Conservation (phyloP, 306 rosid genomes). For the Trifolium fragiferum region DNA sequence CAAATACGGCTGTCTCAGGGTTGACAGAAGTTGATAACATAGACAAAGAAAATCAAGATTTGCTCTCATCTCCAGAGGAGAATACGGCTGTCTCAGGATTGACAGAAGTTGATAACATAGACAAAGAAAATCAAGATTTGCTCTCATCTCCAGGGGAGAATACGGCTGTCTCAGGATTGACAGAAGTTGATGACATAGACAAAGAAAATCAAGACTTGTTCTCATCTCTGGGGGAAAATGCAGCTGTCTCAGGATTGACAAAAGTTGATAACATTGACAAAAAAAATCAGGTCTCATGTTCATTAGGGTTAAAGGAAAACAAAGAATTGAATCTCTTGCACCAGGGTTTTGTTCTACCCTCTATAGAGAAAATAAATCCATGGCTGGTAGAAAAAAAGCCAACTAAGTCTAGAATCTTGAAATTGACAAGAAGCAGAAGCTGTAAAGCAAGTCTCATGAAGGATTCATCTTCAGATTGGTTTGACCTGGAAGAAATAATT, state of each 20-base stretch:
- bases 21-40: slow-evolving; percentile 50
- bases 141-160: slow-evolving; percentile 57
- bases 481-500: slow-evolving; percentile 58
- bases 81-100: slow-evolving; percentile 56
- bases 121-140: slow-evolving; percentile 44
- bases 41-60: slow-evolving; percentile 46
- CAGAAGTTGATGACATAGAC: slow-evolving; percentile 49
- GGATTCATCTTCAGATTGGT: slow-evolving; percentile 53
- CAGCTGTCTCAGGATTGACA: slow-evolving; percentile 54
- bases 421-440: slow-evolving; percentile 73
- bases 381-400: slow-evolving; percentile 45
- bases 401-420: slow-evolving; percentile 46
- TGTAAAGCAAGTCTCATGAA: slow-evolving; percentile 71
- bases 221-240: slow-evolving; percentile 57
- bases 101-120: slow-evolving; percentile 48
- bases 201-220: slow-evolving; percentile 32
- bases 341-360: slow-evolving; percentile 46
- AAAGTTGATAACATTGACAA: slow-evolving; percentile 48
- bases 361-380: slow-evolving; percentile 51
- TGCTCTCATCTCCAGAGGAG: slow-evolving; percentile 55
- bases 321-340: slow-evolving; percentile 41
- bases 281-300: slow-evolving; percentile 42
- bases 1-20: slow-evolving; percentile 54
- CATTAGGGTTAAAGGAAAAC: slow-evolving; percentile 51
- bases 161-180: slow-evolving; percentile 55